These are phyloP conservation scores for Fomitopsis serialis DNA, from an alignment of 768 basidiomycete genomes.

Conservation along the genomic window DNA sequence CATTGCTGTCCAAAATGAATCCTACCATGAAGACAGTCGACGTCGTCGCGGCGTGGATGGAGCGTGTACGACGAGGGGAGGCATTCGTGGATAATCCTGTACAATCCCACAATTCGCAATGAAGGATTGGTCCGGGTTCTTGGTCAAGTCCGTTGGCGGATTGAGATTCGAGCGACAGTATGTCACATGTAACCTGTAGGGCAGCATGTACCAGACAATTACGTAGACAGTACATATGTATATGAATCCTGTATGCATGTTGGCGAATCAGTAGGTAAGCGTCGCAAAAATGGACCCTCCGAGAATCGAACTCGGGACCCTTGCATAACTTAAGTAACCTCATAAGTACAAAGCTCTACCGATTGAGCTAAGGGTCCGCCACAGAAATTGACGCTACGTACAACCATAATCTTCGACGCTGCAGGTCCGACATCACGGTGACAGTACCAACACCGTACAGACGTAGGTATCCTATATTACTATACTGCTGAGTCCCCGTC, in stretches of 20 bases:
- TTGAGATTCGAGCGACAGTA: too few relatives aligned
- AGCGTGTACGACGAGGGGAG: constrained; percentile 4
- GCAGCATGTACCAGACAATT: too few relatives aligned
- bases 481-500: constrained; percentile 16
- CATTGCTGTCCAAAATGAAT: constrained; percentile 12
- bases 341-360: constrained; percentile 63
- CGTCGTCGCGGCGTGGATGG: constrained; percentile 15
- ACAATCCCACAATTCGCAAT: background rate
- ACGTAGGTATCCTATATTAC: background rate
- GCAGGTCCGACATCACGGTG: background rate
- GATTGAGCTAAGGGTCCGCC: constrained; percentile 51
- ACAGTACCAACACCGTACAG: background rate
- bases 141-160: background rate
- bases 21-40: constrained; percentile 14
- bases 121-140: background rate
- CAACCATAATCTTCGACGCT: background rate
- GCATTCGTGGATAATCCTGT: background rate
- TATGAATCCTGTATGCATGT: too few relatives aligned
- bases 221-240: too few relatives aligned
- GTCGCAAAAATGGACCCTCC: constrained; percentile 55
- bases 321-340: constrained; percentile 46
- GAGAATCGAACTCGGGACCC: constrained; percentile 62
- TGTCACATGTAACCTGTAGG: too few relatives aligned
- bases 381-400: background rate
- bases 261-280: too few relatives aligned